These are phyloP conservation scores for Clarkia xantiana DNA, from an alignment of 345 rosid genomes.

Conservation along the genomic window DNA sequence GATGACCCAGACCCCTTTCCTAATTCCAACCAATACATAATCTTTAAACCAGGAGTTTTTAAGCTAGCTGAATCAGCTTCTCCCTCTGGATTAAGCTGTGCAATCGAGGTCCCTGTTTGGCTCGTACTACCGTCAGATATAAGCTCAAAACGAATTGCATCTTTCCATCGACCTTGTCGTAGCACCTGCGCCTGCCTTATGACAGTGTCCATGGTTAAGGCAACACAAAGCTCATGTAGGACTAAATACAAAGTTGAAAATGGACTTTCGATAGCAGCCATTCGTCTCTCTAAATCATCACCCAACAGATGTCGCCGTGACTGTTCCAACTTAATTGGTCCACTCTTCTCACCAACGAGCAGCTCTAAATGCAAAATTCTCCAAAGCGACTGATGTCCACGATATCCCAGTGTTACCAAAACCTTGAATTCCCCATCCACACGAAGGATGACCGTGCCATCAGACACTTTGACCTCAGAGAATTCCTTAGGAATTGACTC, in stretches of 20 bases:
- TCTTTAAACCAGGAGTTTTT: conserved; percentile 80
- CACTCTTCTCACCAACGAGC: conserved; percentile 90
- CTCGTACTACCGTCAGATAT: conserved; percentile 46
- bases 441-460: conserved; percentile 63
- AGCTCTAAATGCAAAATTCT: conserved; percentile 93
- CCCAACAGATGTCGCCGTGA: conserved; percentile 66
- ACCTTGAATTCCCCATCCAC: conserved; percentile 91
- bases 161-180: conserved; percentile 92
- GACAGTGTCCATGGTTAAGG: conserved; percentile 91
- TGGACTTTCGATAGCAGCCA: conserved; percentile 84
- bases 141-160: conserved; percentile 73
- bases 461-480: conserved; percentile 67
- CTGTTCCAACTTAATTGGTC: conserved; percentile 61
- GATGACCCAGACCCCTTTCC: conserved; percentile 41
- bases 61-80: conserved; percentile 66
- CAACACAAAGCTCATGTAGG: conserved; percentile 83
- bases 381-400: conserved; percentile 90
- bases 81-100: conserved; percentile 57
- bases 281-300: conserved; percentile 93
- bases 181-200: conserved; percentile 83
- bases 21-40: conserved; percentile 71
- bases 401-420: conserved; percentile 92
- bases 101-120: conserved; percentile 23
- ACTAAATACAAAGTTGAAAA: conserved; percentile 55
- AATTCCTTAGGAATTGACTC: conserved; percentile 72